Base-by-base conservation (phyloP, 768 basidiomycete species). In the Boletus reticuloceps region DNA sequence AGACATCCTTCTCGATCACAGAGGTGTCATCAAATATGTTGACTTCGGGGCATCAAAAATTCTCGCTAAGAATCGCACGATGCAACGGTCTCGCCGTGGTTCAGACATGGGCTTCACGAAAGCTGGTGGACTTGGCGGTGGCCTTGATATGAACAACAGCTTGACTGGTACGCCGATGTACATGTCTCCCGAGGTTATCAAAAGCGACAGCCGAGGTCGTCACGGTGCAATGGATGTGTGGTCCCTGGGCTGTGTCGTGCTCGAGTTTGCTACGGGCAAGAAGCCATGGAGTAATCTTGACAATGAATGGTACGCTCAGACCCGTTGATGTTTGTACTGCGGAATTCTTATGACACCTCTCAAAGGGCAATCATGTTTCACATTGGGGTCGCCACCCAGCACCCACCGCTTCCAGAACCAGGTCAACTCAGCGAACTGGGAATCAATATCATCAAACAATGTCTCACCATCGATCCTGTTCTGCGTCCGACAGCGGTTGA, bases 331-430 rank as follows among this genome's bases (percentile, higher is more conserved):
- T 40, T 12, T 25, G 39, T 44, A n/a, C 43, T 10, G n/a, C 7
- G 13, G 42, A 39, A 45, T 19, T 31, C 22, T 51, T 12, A 36
- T 66, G 40, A 64, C 37, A 19, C 32, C 17, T 49, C 32, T 31
- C 29, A 20, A 63, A 96, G 95, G 95, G 95, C 96, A n/a, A 96
- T 98, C 74, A 98, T 98, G 96, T 98, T 96, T 78, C 94, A 96
- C 68, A 97, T 98, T 53, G 96, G 96, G 43, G 92, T 97, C 43
- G 91, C 95, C 8, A 96, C 94, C 4, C 90, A 98, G 63, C 94
- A 97, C 65, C 97, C 97, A 17, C 95, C 94, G 9, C 75, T 99
- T 14, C 97, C 97, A 5, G 94, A 98, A 62, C 82, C 90, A 9
- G 86, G 85, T 47, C 91, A 98, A 72, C 83, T 98, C 29, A 89